phyloP scores from a whole-genome alignment of 345 rosid genomes.

The Gossypium australe region DNA sequence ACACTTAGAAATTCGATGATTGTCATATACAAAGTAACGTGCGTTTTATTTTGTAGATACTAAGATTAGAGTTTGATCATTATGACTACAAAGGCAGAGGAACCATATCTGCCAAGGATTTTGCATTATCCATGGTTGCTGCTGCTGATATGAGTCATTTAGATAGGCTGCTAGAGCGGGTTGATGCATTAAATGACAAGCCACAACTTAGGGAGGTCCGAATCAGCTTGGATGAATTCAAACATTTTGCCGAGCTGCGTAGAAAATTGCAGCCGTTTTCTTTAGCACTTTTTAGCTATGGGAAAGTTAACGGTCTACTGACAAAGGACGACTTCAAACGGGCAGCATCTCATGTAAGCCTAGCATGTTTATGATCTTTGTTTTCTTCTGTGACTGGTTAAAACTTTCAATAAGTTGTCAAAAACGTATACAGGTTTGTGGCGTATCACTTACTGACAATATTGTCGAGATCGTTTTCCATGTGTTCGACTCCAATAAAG shows the following conservation, averaged over 20 bases:
- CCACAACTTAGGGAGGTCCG: constrained; percentile 46
- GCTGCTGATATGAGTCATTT: constrained; percentile 81
- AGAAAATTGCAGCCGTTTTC: constrained; percentile 70
- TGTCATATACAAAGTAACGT: neutral
- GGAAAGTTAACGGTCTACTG: constrained; percentile 73
- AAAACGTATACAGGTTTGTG: constrained; percentile 57
- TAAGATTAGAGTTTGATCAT: constrained; percentile 82
- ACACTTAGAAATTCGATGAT: neutral
- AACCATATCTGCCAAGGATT: constrained; percentile 81
- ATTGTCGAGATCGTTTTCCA: constrained; percentile 71
- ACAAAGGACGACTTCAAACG: constrained; percentile 72
- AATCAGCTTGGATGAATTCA: constrained; percentile 68
- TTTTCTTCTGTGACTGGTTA: neutral
- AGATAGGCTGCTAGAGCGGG: constrained; percentile 60
- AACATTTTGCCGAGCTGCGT: constrained; percentile 73
- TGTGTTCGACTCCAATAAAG: constrained; percentile 65
- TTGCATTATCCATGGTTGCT: constrained; percentile 91
- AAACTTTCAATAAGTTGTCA: neutral
- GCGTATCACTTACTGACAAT: constrained; percentile 50
- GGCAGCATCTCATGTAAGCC: constrained; percentile 71
- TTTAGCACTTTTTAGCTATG: constrained; percentile 81
- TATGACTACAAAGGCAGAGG: constrained; percentile 71
- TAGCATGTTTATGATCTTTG: neutral
- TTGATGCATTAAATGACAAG: constrained; percentile 45
- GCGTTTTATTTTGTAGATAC: constrained; percentile 40